Evolutionary conservation across 2,329 filamentous ascomycete genomes (phyloP).

Genomic region (Magnaporthiopsis incrustans): DNA sequence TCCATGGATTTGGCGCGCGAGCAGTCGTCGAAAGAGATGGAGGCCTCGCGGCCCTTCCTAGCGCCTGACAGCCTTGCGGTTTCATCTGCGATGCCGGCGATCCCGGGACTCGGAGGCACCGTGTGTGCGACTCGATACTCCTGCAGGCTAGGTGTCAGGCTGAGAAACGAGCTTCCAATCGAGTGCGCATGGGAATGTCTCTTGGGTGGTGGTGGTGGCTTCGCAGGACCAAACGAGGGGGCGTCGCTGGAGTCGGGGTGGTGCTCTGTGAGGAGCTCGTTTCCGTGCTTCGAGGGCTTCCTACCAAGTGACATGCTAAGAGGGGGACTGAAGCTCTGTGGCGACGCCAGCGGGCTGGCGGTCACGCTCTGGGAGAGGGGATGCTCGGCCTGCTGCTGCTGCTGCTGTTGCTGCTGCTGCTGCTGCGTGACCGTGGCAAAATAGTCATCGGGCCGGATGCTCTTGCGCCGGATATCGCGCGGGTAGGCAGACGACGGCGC

Average conservation of each 20-base stretch:
- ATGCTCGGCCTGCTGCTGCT: constrained; percentile 51
- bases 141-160: constrained; percentile 26
- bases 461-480: constrained; percentile 44
- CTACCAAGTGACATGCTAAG: constrained; percentile 11
- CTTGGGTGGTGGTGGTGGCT: neutral
- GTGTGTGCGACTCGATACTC: constrained; percentile 17
- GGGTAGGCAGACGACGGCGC: constrained; percentile 45
- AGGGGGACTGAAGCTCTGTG: constrained; percentile 20
- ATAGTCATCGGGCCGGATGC: constrained; percentile 47
- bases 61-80: neutral
- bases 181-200: constrained; percentile 35
- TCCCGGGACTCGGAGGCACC: constrained; percentile 29
- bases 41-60: constrained; percentile 5
- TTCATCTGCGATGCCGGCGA: constrained; percentile 23
- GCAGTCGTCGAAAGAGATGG: constrained; percentile 31
- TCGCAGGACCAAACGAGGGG: neutral
- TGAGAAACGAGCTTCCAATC: constrained; percentile 36
- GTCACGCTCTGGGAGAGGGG: constrained; percentile 68
- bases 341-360: constrained; percentile 53
- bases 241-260: constrained; percentile 23
- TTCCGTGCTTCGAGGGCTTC: constrained; percentile 9
- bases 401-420: constrained; percentile 19
- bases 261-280: constrained; percentile 20
- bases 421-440: constrained; percentile 36
- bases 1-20: constrained; percentile 57